phyloP scores from a whole-genome alignment of 2,329 filamentous ascomycete species.

The Sporothrix curviconia region DNA sequence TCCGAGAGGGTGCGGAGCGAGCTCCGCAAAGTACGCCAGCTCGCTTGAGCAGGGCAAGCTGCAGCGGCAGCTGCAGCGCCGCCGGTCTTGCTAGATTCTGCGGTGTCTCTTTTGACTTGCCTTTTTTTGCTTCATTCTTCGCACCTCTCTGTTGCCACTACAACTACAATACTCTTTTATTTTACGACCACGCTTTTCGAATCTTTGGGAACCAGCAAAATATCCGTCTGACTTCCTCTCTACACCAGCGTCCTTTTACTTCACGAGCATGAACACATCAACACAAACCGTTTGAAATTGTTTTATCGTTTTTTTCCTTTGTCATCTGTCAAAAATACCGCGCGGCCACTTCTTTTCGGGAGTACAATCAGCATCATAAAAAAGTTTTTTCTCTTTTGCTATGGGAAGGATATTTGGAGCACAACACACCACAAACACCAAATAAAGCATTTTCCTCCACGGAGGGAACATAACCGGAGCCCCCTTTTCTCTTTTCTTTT shows the following conservation, averaged over 20 bases:
- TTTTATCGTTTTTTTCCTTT: not conserved
- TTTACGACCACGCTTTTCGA: not conserved
- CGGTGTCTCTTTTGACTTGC: not conserved
- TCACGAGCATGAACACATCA: constrained; percentile 2
- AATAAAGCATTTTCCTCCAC: constrained; percentile 2
- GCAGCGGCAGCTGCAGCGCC: constrained; percentile 53
- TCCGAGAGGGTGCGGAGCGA: constrained; percentile 74
- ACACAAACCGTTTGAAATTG: not conserved
- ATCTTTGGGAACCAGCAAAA: not conserved
- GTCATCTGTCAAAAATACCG: not conserved
- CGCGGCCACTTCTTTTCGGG: not conserved
- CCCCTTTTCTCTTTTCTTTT: not conserved
- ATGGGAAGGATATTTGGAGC: not conserved
- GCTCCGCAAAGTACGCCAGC: constrained; percentile 75
- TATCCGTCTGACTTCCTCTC: not conserved
- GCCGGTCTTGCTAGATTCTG: constrained; percentile 44
- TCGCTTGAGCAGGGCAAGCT: constrained; percentile 77
- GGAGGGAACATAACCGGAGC: not conserved
- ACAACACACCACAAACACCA: not conserved
- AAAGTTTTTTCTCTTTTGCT: constrained; percentile 6
- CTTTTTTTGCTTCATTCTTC: not conserved
- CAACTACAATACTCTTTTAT: not conserved
- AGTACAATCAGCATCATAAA: constrained; percentile 11
- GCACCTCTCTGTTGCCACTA: not conserved
- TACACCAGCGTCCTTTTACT: not conserved